Evolutionary conservation across 352 stramenopile species (phyloP).

Genomic region (Phytophthora palmivora): DNA sequence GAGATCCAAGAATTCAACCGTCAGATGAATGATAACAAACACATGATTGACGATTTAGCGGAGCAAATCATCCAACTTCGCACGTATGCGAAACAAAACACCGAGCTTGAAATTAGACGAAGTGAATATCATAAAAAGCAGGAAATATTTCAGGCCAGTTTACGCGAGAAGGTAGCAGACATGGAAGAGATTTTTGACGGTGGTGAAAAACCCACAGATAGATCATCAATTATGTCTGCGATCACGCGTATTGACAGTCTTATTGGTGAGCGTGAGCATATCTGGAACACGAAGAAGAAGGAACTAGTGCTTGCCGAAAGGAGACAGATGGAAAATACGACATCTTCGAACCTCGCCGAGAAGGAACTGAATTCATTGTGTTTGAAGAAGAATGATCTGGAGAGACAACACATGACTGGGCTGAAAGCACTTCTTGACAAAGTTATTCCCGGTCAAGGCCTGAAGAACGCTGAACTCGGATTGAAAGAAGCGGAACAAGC

Average conservation of each 20-base stretch:
- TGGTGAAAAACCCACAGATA: constrained; percentile 38
- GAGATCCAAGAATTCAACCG: constrained; percentile 57
- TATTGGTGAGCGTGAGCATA: constrained; percentile 29
- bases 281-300: constrained; percentile 33
- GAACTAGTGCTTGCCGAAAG: constrained; percentile 42
- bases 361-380: constrained; percentile 47
- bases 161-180: constrained; percentile 56
- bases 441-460: constrained; percentile 47
- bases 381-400: constrained; percentile 58
- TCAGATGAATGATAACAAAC: constrained; percentile 51
- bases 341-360: constrained; percentile 56
- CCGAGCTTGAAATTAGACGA: constrained; percentile 57
- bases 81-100: constrained; percentile 52
- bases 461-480: constrained; percentile 57
- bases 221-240: constrained; percentile 30
- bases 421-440: constrained; percentile 61
- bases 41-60: constrained; percentile 52
- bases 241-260: constrained; percentile 38
- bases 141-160: constrained; percentile 45
- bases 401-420: constrained; percentile 57
- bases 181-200: constrained; percentile 44
- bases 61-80: constrained; percentile 66
- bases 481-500: constrained; percentile 59
- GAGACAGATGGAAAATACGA: constrained; percentile 58
- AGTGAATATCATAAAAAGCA: constrained; percentile 52